Base-by-base conservation (phyloP, 768 basidiomycete species). In the Rhizopogon vesiculosus region DNA sequence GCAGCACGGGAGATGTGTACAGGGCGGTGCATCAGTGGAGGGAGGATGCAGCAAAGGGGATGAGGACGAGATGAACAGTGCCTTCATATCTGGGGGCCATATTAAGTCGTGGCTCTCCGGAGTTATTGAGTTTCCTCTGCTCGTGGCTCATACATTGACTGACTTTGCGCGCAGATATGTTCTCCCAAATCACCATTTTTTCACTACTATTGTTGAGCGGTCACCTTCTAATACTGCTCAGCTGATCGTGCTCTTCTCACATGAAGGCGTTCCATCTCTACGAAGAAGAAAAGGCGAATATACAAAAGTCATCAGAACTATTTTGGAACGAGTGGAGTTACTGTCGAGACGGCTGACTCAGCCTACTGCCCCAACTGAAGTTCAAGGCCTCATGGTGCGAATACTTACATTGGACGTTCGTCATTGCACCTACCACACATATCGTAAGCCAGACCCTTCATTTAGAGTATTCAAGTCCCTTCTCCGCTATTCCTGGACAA, bases 21-120 rank as follows among this genome's bases (percentile, higher is more conserved):
- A 82, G 75, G 56, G 75, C 76, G 2, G 75, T 96, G 12, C 91
- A 95, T 69, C 75, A 72, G 35, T 98, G 94, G 95, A 77, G 95
- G 56, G 94, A 98, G 68, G 64, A 67, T 10, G 72, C 85, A 1
- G 90, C 91, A 2, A 76, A n/a, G n/a, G 91, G 49, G 83, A 86
- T 54, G 89, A 93, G 62, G 95, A 98, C 81, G 8, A 74, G 87
- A 86, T 93, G 66, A 44, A 82, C 71, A 3, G 33, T 53, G 35
- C 19, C 39, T 22, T 16, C 48, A 38, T 48, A 48, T 48, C 19
- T 4, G 7, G 15, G 31, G 35, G 31, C 33, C 48, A 49, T 10
- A 18, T 12, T 8, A 18, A 15, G 15, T 3, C 12, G 29, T 49
- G 48, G 33, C 38, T 48, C 48, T 8, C 10, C 15, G 19, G 15